Evolutionary conservation across 148 eudicot species (phyloP), one percentile per base, ranked within the genome.

Genomic region (Chenopodium suecicum): DNA sequence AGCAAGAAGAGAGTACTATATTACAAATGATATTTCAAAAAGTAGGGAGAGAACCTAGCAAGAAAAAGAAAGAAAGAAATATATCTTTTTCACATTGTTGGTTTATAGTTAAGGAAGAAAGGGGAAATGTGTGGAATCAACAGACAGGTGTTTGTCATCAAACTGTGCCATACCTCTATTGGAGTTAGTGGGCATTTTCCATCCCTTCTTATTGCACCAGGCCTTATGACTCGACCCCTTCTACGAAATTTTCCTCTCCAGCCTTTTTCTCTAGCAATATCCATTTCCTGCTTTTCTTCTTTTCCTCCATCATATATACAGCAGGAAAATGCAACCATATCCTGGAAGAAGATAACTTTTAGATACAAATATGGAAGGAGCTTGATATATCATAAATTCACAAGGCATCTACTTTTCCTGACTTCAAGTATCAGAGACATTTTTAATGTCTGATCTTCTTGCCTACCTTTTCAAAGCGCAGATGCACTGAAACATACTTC

Each of bases 281-380:
- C 99, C 99, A 96, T 96, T 85, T 96, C 99, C 69, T 12, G 86
- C 82, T 94, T 91, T 82, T 96, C 99, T 84, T 92, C 95, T 50
- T 89, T 90, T 68, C 99, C 99, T 31, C 99, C 98, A 89, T 92
- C 99, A 87, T 96, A 96, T 80, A 91, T 87, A 84, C 99, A 96
- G 81, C 99, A 96, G 31, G 99, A 96, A 89, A 96, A 96, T 29
- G 99, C 99, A 86, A 96, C 99, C 99, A 96, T 96, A 85, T 96
- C 99, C 99, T 96, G 84, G 48, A 88, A 83, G 4, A 79, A 75
- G 74, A 87, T 37, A 70, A 69, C 7, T 75, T 23, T 69, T 2
- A 54, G 74, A 22, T 32, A 75, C 37, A 41, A 4, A 73, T 64
- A 64, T 50, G 27, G 6, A 41, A 9, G 44, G 29, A 19, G 34